Evolutionary conservation across 73 alveolate genomes (phyloP), one percentile per base, ranked within the genome.

Genomic region (Effrenium voratum): DNA sequence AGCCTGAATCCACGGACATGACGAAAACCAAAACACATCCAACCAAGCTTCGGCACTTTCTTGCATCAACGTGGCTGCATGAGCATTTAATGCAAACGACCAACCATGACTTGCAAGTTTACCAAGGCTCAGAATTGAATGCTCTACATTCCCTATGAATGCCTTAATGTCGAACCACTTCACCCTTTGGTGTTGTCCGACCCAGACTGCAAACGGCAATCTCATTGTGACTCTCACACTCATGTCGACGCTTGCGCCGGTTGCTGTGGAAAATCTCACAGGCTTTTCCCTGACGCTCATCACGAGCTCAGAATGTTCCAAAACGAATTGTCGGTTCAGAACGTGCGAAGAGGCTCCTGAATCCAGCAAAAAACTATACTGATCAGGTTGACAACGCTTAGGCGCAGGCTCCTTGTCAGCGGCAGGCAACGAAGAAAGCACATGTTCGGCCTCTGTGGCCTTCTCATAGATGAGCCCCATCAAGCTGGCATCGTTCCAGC

Each of bases 271-370:
- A 32, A 73, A 73, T 1, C 1, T 15, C 3, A 55, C 55, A 4
- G 32, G 6, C 5, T 24, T 1, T 38, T 26, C 32, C 8, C 36
- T 10, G 15, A 16, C 5, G 8, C 8, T 2, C 57, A 36, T 15
- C 3, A 73, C 19, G 36, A 2, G 2, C 2, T 16, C 34, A 1
- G 22, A 6, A 38, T 36, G 36, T 44, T 16, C 12, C 8, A 15
- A 49, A 8, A 10, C 84, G 15, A 16, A 5, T 3, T 44, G 52
- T 3, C 26, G 19, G 19, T 12, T 12, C 63, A 73, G 8, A 3
- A 73, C 84, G 34, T 73, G 84, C 2, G 57, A 3, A 32, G 84
- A 73, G 3, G 84, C 84, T 8, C 84, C 84, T 24, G 84, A 73
- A 73, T 73, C 84, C n/a, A 73, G 36, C 55, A 73, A 40, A 41